phyloP scores from a whole-genome alignment of 768 basidiomycete species.

The Scleroderma citrinum region DNA sequence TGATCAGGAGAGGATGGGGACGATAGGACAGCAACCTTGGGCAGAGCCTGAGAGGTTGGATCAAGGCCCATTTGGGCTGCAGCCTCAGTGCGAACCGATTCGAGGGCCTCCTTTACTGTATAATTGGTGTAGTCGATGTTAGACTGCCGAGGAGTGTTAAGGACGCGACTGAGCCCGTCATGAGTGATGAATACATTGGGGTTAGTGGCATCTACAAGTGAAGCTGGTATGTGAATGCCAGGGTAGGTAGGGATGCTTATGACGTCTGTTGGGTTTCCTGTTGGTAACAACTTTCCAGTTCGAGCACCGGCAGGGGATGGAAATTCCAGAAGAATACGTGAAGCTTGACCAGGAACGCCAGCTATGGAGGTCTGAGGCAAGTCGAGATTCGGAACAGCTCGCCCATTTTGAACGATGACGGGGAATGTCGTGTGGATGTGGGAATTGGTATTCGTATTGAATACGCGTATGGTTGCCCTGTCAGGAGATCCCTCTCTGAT shows the following conservation, averaged over 20 bases:
- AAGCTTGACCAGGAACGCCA: slow-evolving; percentile 62
- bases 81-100: slow-evolving; percentile 48
- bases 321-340: slow-evolving; percentile 62
- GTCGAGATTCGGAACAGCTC: slow-evolving; percentile 34
- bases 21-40: slow-evolving; percentile 59
- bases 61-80: slow-evolving; percentile 61
- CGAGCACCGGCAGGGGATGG: slow-evolving; percentile 60
- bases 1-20: slow-evolving; percentile 23
- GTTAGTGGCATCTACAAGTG: slow-evolving; percentile 70
- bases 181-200: slow-evolving; percentile 60
- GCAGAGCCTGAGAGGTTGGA: slow-evolving; percentile 38
- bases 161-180: slow-evolving; percentile 35
- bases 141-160: slow-evolving; percentile 24
- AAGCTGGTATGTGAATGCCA: slow-evolving; percentile 31
- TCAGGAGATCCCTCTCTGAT: background rate
- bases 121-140: slow-evolving; percentile 4
- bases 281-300: slow-evolving; percentile 66
- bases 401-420: slow-evolving; percentile 21
- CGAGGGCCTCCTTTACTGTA: slow-evolving; percentile 32
- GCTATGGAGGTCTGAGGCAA: slow-evolving; percentile 51
- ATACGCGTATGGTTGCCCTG: slow-evolving; percentile 47
- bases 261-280: slow-evolving; percentile 42
- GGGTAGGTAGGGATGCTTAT: slow-evolving; percentile 30
- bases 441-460: slow-evolving; percentile 71
- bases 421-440: slow-evolving; percentile 66